These are phyloP conservation scores for Thalassiosira hispida DNA, from an alignment of 352 stramenopile species.

Conservation along the genomic window DNA sequence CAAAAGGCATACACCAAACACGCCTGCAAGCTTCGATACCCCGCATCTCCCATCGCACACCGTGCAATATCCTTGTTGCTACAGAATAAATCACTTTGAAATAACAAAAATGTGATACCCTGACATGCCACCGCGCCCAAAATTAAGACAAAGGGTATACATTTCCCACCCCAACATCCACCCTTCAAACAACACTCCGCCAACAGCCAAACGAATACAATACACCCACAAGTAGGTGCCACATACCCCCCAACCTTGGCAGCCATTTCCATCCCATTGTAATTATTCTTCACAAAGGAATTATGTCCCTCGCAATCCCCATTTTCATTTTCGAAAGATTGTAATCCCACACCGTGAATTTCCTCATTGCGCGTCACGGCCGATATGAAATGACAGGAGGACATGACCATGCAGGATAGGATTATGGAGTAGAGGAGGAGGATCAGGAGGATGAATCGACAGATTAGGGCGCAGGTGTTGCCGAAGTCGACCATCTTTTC, in stretches of 20 bases:
- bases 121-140: constrained; percentile 28
- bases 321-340: constrained; percentile 40
- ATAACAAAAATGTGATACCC: constrained; percentile 54
- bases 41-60: constrained; percentile 41
- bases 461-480: constrained; percentile 25
- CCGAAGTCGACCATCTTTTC: constrained; percentile 9
- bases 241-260: constrained; percentile 44
- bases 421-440: constrained; percentile 45
- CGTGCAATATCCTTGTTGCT: constrained; percentile 39
- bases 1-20: constrained; percentile 39
- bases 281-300: constrained; percentile 44
- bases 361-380: constrained; percentile 27
- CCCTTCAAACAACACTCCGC: constrained; percentile 34
- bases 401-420: constrained; percentile 36
- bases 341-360: constrained; percentile 47
- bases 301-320: constrained; percentile 42
- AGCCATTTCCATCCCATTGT: constrained; percentile 56
- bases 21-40: constrained; percentile 48
- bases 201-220: constrained; percentile 18
- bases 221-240: constrained; percentile 18
- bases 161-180: constrained; percentile 44
- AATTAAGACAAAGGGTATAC: constrained; percentile 31
- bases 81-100: constrained; percentile 51
- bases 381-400: constrained; percentile 49
- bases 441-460: constrained; percentile 34